These are phyloP conservation scores for Primulina eburnea DNA, from an alignment of 257 asterid genomes.

Conservation along the genomic window DNA sequence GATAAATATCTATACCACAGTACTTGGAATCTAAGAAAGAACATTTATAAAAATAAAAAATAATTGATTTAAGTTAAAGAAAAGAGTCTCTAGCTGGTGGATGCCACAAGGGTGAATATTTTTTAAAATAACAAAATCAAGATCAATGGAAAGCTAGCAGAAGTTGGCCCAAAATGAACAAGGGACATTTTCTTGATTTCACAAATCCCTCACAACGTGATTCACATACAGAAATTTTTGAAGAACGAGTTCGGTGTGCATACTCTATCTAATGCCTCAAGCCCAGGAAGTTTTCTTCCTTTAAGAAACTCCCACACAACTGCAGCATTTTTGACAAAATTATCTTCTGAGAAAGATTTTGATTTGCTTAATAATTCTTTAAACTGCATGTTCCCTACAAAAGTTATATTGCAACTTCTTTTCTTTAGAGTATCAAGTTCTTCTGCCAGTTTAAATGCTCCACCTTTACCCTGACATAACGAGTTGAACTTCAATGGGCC, in stretches of 20 bases:
- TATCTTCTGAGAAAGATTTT: constrained; percentile 30
- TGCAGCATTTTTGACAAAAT: constrained; percentile 52
- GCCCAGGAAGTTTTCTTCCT: constrained; percentile 90
- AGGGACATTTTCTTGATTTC: background rate
- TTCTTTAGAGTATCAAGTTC: constrained; percentile 42
- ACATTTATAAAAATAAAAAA: background rate
- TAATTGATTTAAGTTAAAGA: background rate
- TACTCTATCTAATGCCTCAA: constrained; percentile 89
- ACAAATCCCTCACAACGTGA: constrained; percentile 8
- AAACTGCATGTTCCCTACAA: constrained; percentile 62
- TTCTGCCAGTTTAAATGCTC: constrained; percentile 52
- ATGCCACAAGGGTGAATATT: background rate
- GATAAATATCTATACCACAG: background rate
- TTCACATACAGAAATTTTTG: constrained; percentile 18
- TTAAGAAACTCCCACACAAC: constrained; percentile 85
- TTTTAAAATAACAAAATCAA: background rate
- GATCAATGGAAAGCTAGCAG: constrained; percentile 16
- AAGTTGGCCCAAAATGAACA: background rate
- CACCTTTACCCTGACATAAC: constrained; percentile 38
- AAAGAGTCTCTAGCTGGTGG: background rate
- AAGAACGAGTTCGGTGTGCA: constrained; percentile 27
- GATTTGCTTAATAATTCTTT: constrained; percentile 35
- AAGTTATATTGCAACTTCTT: constrained; percentile 45
- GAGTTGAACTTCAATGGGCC: constrained; percentile 71
- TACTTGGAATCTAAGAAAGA: background rate